A percentile compares a stretch with the other conserved stretches of the same genome.
Conservation (phyloP, 176 grass and related monocot species). For the Pharus latifolius region DNA sequence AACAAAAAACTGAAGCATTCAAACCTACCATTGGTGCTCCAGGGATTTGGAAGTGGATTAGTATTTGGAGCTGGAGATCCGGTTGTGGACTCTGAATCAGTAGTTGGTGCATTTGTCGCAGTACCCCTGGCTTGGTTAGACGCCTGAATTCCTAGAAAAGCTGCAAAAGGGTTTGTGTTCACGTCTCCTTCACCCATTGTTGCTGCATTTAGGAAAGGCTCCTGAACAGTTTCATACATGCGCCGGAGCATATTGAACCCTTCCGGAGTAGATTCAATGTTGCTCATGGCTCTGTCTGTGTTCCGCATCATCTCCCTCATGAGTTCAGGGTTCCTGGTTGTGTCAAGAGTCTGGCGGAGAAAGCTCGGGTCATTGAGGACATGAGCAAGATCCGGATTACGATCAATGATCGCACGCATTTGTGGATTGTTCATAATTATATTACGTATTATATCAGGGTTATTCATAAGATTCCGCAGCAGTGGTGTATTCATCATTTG, state of each 20-base stretch:
- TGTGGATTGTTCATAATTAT: constrained; percentile 98
- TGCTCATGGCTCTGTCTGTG: constrained; percentile 97
- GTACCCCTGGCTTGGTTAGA: constrained; percentile 46
- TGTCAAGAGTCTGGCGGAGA: constrained; percentile 89
- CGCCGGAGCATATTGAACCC: constrained; percentile 98
- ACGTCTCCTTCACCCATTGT: constrained; percentile 61
- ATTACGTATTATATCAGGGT: constrained; percentile 91
- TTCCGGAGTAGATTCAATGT: constrained; percentile 95
- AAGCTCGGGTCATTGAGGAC: constrained; percentile 92
- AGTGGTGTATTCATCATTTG: constrained; percentile 97
- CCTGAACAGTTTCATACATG: constrained; percentile 99
- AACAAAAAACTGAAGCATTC: background rate
- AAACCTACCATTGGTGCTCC: constrained; percentile 65
- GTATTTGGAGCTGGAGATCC: constrained; percentile 74
- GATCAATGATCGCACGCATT: constrained; percentile 87
- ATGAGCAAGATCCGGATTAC: constrained; percentile 94
- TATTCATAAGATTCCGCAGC: constrained; percentile 87
- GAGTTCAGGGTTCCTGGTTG: constrained; percentile 91
- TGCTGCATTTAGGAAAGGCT: constrained; percentile 90
- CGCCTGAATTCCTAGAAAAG: constrained; percentile 69
- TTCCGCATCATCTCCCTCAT: constrained; percentile 99
- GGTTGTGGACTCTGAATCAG: constrained; percentile 45
- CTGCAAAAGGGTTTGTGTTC: constrained; percentile 83
- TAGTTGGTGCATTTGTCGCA: constrained; percentile 33
- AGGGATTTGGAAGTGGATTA: constrained; percentile 94